phyloP scores from a whole-genome alignment of 805 yeast species.

The Starmera dryadoides region DNA sequence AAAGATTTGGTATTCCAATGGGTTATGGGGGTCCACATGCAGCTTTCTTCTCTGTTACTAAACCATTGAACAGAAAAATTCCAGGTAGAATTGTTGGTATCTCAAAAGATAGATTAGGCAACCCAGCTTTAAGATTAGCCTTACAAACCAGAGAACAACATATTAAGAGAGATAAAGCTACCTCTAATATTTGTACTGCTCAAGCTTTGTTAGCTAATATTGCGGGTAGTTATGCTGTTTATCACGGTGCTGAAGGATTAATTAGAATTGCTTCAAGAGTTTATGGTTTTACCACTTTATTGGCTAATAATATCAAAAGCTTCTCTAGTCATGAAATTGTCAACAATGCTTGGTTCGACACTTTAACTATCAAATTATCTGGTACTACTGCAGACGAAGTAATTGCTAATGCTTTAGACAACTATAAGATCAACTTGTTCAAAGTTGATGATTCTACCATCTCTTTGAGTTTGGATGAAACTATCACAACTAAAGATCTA shows the following conservation, averaged over 20 bases:
- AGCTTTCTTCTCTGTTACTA: conserved; percentile 88
- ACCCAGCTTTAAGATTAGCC: conserved; percentile 85
- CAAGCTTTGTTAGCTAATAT: conserved; percentile 95
- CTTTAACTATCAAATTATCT: conserved; percentile 57
- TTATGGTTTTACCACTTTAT: conserved; percentile 61
- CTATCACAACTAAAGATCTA: conserved; percentile 62
- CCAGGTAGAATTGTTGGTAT: conserved; percentile 96
- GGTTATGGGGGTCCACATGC: conserved; percentile 99
- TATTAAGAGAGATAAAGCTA: conserved; percentile 94
- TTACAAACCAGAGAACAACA: conserved; percentile 98
- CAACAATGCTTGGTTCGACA: conserved; percentile 76
- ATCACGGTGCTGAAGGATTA: conserved; percentile 90
- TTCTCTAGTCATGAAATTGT: conserved; percentile 38
- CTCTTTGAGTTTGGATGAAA: conserved; percentile 87
- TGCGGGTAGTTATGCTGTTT: conserved; percentile 92
- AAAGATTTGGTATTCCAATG: conserved; percentile 95
- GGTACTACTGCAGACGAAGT: conserved; percentile 48
- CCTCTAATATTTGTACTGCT: conserved; percentile 96
- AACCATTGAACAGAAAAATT: conserved; percentile 77
- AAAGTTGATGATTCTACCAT: conserved; percentile 54
- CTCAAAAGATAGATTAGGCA: conserved; percentile 85
- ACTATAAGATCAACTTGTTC: conserved; percentile 70
- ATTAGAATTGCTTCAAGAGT: conserved; percentile 71
- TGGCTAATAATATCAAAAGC: conserved; percentile 51
- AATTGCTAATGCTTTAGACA: conserved; percentile 47